Evolutionary conservation across 1,284 basidiomycete species (phyloP).

Genomic region (Takashimella tepidaria): DNA sequence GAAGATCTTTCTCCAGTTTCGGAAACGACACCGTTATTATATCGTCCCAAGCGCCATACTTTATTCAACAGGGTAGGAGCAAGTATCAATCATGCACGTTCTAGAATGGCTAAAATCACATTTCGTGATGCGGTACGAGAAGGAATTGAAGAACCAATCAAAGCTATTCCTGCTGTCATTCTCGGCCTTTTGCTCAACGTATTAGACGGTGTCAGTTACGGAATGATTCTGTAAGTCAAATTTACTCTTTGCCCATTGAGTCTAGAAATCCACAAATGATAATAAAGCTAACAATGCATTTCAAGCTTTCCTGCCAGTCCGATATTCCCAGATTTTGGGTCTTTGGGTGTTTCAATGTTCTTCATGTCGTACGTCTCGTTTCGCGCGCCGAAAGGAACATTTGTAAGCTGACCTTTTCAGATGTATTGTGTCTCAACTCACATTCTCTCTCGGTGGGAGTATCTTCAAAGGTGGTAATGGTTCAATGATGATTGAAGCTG

Average conservation of each 20-base stretch:
- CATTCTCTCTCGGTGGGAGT: constrained; percentile 80
- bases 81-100: constrained; percentile 1
- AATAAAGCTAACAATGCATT: constrained; percentile 51
- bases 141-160: constrained; percentile 49
- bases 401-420: constrained; percentile 39
- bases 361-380: constrained; percentile 64
- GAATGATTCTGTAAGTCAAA: constrained; percentile 61
- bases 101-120: constrained; percentile 33
- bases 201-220: constrained; percentile 75
- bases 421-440: constrained; percentile 73
- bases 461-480: constrained; percentile 83
- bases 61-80: neutral
- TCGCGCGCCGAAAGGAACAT: constrained; percentile 3
- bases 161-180: constrained; percentile 72
- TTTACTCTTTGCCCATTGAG: no score
- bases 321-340: constrained; percentile 74
- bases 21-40: constrained; percentile 26
- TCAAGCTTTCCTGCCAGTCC: constrained; percentile 75
- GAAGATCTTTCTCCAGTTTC: constrained; percentile 16
- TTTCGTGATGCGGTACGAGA: constrained; percentile 31
- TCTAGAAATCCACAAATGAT: no score
- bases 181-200: constrained; percentile 85
- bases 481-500: constrained; percentile 98
- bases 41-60: neutral
- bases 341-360: constrained; percentile 91